These are phyloP conservation scores for Amesomyces nigricolor DNA, from an alignment of 2,329 filamentous ascomycete genomes.

Conservation along the genomic window DNA sequence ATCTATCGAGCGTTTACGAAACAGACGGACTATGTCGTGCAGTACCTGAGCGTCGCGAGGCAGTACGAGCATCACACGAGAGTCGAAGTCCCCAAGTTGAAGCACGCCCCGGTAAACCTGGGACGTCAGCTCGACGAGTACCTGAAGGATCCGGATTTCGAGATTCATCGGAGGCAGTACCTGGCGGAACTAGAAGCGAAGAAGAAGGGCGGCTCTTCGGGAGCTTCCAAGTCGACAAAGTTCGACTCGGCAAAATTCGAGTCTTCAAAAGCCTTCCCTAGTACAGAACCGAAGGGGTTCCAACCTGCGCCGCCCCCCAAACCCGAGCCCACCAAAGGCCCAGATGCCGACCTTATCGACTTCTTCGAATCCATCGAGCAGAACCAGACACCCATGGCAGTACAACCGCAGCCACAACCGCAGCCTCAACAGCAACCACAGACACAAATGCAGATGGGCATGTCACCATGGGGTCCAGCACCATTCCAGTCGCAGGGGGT, in stretches of 20 bases:
- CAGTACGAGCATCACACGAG: conserved; percentile 89
- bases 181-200: conserved; percentile 76
- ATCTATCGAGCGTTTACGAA: conserved; percentile 90
- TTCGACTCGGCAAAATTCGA: conserved; percentile 36
- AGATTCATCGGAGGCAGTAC: conserved; percentile 87
- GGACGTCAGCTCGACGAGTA: conserved; percentile 90
- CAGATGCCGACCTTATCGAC: conserved; percentile 77
- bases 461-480: conserved; percentile 34
- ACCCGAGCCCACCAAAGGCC: conserved; percentile 51
- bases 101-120: conserved; percentile 90
- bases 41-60: conserved; percentile 79
- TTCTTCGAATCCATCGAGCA: conserved; percentile 93
- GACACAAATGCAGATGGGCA: conserved; percentile 32
- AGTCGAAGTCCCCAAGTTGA: conserved; percentile 91
- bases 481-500: conserved; percentile 34
- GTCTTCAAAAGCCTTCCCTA: conserved; percentile 33
- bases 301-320: conserved; percentile 33
- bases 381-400: conserved; percentile 67
- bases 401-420: conserved; percentile 38
- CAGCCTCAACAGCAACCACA: conserved; percentile 32
- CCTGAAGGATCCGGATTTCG: conserved; percentile 89
- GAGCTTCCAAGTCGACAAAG: conserved; percentile 31
- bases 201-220: conserved; percentile 42
- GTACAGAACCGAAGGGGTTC: conserved; percentile 33
- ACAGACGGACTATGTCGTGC: conserved; percentile 88